Conservation (phyloP, 2,329 filamentous ascomycete species). For the Lasiodiplodia theobromae region DNA sequence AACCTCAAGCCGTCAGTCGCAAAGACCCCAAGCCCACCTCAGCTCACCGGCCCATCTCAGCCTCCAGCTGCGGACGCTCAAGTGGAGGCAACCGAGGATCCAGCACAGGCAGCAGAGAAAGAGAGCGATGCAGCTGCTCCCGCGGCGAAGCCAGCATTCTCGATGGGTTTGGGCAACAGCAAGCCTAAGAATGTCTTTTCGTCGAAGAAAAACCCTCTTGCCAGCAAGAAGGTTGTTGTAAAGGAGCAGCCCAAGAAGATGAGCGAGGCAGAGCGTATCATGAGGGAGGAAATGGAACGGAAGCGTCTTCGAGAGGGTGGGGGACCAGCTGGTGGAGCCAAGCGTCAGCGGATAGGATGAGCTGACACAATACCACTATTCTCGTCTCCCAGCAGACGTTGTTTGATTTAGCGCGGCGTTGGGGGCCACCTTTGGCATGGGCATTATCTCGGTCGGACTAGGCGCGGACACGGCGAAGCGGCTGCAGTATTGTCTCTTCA, state of each 20-base stretch:
- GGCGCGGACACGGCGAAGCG: background rate
- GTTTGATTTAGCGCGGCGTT: slow-evolving; percentile 22
- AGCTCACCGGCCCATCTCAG: background rate
- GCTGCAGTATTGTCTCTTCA: background rate
- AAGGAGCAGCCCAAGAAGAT: slow-evolving; percentile 77
- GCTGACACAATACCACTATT: background rate
- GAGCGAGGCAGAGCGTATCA: slow-evolving; percentile 86
- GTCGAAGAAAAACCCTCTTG: slow-evolving; percentile 66
- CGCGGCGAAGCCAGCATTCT: slow-evolving; percentile 34
- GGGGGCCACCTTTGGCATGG: background rate
- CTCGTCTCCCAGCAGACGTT: background rate
- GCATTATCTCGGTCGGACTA: background rate
- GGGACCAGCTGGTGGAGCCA: slow-evolving; percentile 4
- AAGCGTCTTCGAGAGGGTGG: slow-evolving; percentile 43
- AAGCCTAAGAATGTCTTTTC: slow-evolving; percentile 67
- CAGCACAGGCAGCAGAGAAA: slow-evolving; percentile 49
- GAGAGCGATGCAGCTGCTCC: slow-evolving; percentile 29
- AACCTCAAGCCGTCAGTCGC: slow-evolving; percentile 40
- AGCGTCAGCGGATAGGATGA: slow-evolving; percentile 26
- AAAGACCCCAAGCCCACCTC: slow-evolving; percentile 18
- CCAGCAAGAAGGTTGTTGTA: slow-evolving; percentile 66
- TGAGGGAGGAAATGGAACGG: slow-evolving; percentile 68
- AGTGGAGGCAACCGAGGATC: background rate
- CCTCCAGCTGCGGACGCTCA: slow-evolving; percentile 27
- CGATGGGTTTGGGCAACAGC: slow-evolving; percentile 10